A percentile compares a stretch with the other conserved stretches of the same genome.
Conservation (phyloP, 1,139 yeast genomes). For the Saccharomyces hybrid region DNA sequence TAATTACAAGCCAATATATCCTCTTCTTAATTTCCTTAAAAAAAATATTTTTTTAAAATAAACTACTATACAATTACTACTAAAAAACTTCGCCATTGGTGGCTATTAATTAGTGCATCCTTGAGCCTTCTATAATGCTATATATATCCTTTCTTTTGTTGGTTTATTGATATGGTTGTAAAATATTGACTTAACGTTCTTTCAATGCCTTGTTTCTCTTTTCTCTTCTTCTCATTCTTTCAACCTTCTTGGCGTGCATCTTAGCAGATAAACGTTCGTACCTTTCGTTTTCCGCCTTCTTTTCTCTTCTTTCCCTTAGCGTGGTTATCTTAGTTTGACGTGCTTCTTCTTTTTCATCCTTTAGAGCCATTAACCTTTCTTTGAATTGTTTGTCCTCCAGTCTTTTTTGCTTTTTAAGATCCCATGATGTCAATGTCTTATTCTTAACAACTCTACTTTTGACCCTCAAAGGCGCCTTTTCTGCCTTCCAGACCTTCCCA, state of each 20-base stretch:
- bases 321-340: slow-evolving; percentile 45
- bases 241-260: slow-evolving; percentile 74
- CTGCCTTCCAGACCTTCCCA: slow-evolving; percentile 53
- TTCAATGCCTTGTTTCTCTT: slow-evolving; percentile 73
- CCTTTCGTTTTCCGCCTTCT: slow-evolving; percentile 67
- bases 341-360: slow-evolving; percentile 53
- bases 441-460: slow-evolving; percentile 33
- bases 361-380: slow-evolving; percentile 44
- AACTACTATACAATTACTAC: background rate
- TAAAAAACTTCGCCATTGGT: background rate
- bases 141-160: background rate
- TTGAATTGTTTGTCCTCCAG: slow-evolving; percentile 36
- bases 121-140: background rate
- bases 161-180: background rate
- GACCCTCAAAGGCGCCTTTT: slow-evolving; percentile 41
- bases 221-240: slow-evolving; percentile 70
- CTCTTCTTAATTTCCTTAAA: background rate
- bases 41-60: background rate
- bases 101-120: background rate
- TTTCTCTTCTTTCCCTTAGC: slow-evolving; percentile 56
- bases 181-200: slow-evolving; percentile 41
- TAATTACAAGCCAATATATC: background rate
- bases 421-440: slow-evolving; percentile 33
- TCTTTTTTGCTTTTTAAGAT: slow-evolving; percentile 34
- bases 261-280: slow-evolving; percentile 61